phyloP scores from a whole-genome alignment of 2,329 filamentous ascomycete species.

The Beauveria scarabaeidicola region DNA sequence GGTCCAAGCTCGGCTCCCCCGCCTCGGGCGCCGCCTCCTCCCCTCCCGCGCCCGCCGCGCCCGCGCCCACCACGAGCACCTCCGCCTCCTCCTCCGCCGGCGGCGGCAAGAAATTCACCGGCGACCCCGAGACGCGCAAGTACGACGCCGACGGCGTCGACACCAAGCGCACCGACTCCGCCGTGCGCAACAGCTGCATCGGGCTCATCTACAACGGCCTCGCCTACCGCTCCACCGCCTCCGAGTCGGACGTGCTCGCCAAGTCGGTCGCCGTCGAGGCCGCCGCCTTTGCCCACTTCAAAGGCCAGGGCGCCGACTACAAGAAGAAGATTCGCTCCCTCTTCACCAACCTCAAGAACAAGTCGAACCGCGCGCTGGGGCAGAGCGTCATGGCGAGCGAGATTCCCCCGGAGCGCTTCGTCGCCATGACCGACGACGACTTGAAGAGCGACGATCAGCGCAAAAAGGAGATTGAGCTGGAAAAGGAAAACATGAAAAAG shows the following conservation, averaged over 20 bases:
- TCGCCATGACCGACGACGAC: slow-evolving; percentile 81
- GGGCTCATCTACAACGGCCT: slow-evolving; percentile 92
- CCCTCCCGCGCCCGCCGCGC: slow-evolving; percentile 30
- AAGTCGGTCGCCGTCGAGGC: slow-evolving; percentile 75
- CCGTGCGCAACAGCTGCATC: slow-evolving; percentile 73
- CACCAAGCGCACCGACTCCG: slow-evolving; percentile 63
- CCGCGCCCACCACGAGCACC: not conserved
- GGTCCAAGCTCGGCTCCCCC: slow-evolving; percentile 32
- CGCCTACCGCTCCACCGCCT: slow-evolving; percentile 59
- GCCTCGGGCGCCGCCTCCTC: slow-evolving; percentile 44
- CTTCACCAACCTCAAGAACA: slow-evolving; percentile 91
- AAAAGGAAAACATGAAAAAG: slow-evolving; percentile 93
- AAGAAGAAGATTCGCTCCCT: slow-evolving; percentile 83
- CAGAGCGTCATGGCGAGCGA: slow-evolving; percentile 66
- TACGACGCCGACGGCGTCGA: slow-evolving; percentile 76
- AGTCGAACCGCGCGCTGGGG: slow-evolving; percentile 72
- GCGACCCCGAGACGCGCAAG: slow-evolving; percentile 69
- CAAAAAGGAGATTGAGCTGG: slow-evolving; percentile 64
- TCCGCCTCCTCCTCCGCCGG: slow-evolving; percentile 18
- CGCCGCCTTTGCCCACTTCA: slow-evolving; percentile 62
- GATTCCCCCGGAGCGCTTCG: slow-evolving; percentile 65
- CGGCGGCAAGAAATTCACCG: slow-evolving; percentile 43
- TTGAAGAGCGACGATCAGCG: slow-evolving; percentile 80
- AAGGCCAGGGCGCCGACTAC: slow-evolving; percentile 67
- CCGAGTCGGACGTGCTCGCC: slow-evolving; percentile 62